These are phyloP conservation scores for Chenopodium album DNA, from an alignment of 148 eudicot species.

Conservation along the genomic window DNA sequence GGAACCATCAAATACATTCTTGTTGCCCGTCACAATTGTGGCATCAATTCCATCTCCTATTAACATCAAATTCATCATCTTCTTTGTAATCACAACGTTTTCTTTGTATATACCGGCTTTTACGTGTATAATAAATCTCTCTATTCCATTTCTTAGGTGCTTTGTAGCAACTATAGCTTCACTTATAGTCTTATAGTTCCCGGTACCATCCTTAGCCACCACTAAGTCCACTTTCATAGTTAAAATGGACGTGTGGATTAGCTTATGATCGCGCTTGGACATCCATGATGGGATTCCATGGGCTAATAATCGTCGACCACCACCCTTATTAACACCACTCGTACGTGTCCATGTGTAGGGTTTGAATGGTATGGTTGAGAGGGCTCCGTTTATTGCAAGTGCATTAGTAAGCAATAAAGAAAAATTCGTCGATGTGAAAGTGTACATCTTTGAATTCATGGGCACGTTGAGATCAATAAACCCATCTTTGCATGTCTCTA, in stretches of 20 bases:
- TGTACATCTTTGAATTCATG: constrained; percentile 32
- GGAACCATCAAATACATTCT: constrained; percentile 38
- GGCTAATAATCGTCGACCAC: constrained; percentile 32
- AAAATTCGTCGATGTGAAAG: constrained; percentile 28
- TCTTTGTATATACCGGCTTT: constrained; percentile 57
- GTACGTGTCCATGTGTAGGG: background rate
- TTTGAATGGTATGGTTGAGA: constrained; percentile 4
- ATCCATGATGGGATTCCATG: constrained; percentile 51
- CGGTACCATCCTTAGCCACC: constrained; percentile 65
- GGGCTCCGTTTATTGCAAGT: constrained; percentile 47
- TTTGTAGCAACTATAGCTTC: constrained; percentile 45
- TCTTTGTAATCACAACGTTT: constrained; percentile 40
- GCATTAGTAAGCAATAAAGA: constrained; percentile 46
- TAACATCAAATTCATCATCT: constrained; percentile 53
- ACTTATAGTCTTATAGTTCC: constrained; percentile 43
- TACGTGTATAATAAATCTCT: constrained; percentile 50
- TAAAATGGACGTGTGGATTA: constrained; percentile 31
- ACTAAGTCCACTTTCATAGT: constrained; percentile 36
- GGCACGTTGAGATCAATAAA: constrained; percentile 45
- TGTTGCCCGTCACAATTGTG: constrained; percentile 49
- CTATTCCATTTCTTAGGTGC: constrained; percentile 25
- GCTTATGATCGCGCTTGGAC: constrained; percentile 29
- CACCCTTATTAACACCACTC: background rate
- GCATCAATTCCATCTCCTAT: constrained; percentile 66
- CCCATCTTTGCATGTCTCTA: constrained; percentile 60